Evolutionary conservation across 1,284 basidiomycete species (phyloP).

Genomic region (Singerocomus inundabilis): DNA sequence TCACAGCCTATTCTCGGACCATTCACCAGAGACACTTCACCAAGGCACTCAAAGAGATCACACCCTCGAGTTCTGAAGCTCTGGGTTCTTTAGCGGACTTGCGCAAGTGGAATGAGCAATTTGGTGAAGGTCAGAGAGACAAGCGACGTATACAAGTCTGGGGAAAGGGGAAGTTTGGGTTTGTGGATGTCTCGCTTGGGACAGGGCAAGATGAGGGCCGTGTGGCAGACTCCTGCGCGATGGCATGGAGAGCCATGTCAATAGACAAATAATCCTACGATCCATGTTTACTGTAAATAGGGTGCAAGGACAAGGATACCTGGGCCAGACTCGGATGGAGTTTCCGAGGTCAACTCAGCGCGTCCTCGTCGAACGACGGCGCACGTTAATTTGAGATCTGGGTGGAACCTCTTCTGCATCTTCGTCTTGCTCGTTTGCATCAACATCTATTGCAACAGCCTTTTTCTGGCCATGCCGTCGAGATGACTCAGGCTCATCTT

Average conservation of each 20-base stretch:
- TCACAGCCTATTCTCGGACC: conserved; percentile 35
- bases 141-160: conserved; percentile 63
- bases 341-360: no score
- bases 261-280: conserved; percentile 29
- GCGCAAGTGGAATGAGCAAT: conserved; percentile 90
- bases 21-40: conserved; percentile 68
- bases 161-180: conserved; percentile 75
- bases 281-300: conserved; percentile 18
- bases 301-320: no score
- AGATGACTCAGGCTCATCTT: conserved; percentile 32
- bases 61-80: conserved; percentile 80
- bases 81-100: conserved; percentile 78
- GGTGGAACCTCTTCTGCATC: conserved; percentile 26
- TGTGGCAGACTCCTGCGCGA: conserved; percentile 32
- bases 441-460: conserved; percentile 35
- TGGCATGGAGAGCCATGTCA: conserved; percentile 15
- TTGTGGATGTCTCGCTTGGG: conserved; percentile 45
- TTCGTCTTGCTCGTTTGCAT: conserved; percentile 38
- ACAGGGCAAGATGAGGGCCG: conserved; percentile 42
- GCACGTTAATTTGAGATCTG: conserved; percentile 23
- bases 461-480: conserved; percentile 34
- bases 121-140: conserved; percentile 74
- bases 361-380: conserved; percentile 28
- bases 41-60: conserved; percentile 83
- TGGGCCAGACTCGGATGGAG: no score